Evolutionary conservation across 805 yeast species (phyloP).

Genomic region (Citeromyces matritensis): DNA sequence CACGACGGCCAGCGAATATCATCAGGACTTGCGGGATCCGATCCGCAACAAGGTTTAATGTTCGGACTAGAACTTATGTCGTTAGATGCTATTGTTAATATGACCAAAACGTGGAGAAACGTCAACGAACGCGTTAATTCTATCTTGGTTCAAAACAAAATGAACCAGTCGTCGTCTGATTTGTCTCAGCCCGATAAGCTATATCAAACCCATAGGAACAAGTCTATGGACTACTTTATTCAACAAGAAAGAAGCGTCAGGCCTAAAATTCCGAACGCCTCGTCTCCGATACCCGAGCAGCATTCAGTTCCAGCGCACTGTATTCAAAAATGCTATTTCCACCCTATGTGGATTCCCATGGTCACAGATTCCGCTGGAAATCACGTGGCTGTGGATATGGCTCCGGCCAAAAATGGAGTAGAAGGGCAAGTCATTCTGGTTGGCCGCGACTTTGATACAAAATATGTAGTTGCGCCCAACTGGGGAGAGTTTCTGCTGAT

Average conservation of each 20-base stretch:
- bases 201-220: conserved; percentile 5
- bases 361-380: conserved; percentile 80
- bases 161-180: conserved; percentile 3
- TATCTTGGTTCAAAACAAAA: conserved; percentile 7
- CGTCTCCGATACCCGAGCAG: conserved; percentile 25
- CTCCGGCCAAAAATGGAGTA: conserved; percentile 56
- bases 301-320: conserved; percentile 60
- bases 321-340: conserved; percentile 59
- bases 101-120: conserved; percentile 72
- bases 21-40: not conserved
- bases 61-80: conserved; percentile 71
- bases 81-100: conserved; percentile 59
- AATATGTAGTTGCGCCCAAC: conserved; percentile 64
- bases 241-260: not conserved
- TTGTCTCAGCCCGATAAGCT: conserved; percentile 7
- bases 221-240: conserved; percentile 2
- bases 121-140: conserved; percentile 33
- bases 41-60: conserved; percentile 33
- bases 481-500: conserved; percentile 77
- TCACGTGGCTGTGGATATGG: conserved; percentile 75
- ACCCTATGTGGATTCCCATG: conserved; percentile 79
- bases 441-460: conserved; percentile 85
- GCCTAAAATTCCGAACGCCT: not conserved
- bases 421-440: conserved; percentile 82
- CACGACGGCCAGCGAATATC: conserved; percentile 68